Conservation (phyloP, 2,329 filamentous ascomycete genomes). For the Trichoderma koningii region DNA sequence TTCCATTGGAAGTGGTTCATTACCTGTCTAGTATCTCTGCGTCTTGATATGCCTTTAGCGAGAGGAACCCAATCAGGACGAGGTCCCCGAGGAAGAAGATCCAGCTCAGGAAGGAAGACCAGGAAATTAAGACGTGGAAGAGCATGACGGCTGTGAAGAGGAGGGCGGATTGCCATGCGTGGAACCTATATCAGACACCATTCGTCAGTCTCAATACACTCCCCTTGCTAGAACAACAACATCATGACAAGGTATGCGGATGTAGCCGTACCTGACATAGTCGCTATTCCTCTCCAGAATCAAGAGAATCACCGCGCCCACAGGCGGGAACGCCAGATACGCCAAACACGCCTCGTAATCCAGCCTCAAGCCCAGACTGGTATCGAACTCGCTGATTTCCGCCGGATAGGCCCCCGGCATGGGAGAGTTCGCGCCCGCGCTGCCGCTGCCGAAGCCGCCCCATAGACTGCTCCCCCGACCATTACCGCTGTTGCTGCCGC, state of each 20-base stretch:
- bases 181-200: constrained; percentile 62
- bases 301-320: constrained; percentile 81
- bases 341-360: constrained; percentile 90
- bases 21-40: constrained; percentile 68
- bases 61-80: constrained; percentile 72
- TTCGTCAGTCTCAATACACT: not conserved
- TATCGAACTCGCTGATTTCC: constrained; percentile 82
- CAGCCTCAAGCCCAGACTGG: constrained; percentile 80
- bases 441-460: constrained; percentile 28
- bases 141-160: constrained; percentile 75
- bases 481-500: constrained; percentile 33
- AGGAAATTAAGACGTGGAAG: constrained; percentile 82
- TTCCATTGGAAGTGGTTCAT: not conserved
- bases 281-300: constrained; percentile 93
- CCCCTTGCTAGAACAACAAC: not conserved
- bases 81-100: constrained; percentile 76
- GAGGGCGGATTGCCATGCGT: constrained; percentile 91
- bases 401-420: constrained; percentile 45
- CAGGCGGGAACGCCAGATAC: constrained; percentile 81
- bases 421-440: constrained; percentile 32
- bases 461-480: constrained; percentile 25
- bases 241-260: not conserved
- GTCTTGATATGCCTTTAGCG: constrained; percentile 79
- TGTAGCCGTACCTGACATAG: constrained; percentile 73
- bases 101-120: constrained; percentile 83